Evolutionary conservation across 2,329 filamentous ascomycete genomes (phyloP).

Genomic region (Colletotrichum destructivum): DNA sequence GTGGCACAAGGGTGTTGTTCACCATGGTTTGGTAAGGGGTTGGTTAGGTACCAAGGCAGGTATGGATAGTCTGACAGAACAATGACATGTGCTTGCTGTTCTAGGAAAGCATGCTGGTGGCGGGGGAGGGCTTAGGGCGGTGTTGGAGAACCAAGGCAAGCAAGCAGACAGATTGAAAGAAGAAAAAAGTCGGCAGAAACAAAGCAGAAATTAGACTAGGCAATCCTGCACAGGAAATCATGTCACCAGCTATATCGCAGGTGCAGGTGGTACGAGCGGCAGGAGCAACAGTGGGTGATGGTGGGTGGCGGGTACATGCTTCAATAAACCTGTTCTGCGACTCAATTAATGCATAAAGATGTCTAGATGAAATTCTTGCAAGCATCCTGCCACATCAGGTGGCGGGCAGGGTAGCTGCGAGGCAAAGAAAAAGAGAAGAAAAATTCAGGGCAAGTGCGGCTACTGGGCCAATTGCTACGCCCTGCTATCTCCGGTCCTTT

Average conservation of each 20-base stretch:
- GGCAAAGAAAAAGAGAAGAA: conserved; percentile 7
- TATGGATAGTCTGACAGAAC: conserved; percentile 7
- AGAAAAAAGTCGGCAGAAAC: conserved; percentile 9
- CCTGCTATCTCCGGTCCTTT: conserved; percentile 24
- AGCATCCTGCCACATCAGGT: conserved; percentile 28
- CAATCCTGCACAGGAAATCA: conserved; percentile 28
- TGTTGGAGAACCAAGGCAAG: conserved; percentile 32
- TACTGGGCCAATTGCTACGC: neutral
- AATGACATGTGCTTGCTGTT: conserved; percentile 36
- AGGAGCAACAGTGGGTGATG: conserved; percentile 12
- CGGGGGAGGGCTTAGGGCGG: conserved; percentile 11
- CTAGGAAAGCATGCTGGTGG: conserved; percentile 12
- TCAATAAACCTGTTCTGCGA: conserved; percentile 29
- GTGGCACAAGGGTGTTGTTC: conserved; percentile 24
- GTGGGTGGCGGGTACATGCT: conserved; percentile 30
- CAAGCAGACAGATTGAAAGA: conserved; percentile 2
- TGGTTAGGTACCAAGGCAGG: neutral
- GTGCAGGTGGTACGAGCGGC: conserved; percentile 35
- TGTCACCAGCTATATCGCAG: conserved; percentile 30
- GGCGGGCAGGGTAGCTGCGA: neutral
- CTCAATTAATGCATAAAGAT: conserved; percentile 41
- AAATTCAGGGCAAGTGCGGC: conserved; percentile 23
- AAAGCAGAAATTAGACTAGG: conserved; percentile 11
- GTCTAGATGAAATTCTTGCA: conserved; percentile 36
- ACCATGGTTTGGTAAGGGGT: conserved; percentile 18